Evolutionary conservation across 257 asterid genomes (phyloP).

Genomic region (Solanum chaucha): DNA sequence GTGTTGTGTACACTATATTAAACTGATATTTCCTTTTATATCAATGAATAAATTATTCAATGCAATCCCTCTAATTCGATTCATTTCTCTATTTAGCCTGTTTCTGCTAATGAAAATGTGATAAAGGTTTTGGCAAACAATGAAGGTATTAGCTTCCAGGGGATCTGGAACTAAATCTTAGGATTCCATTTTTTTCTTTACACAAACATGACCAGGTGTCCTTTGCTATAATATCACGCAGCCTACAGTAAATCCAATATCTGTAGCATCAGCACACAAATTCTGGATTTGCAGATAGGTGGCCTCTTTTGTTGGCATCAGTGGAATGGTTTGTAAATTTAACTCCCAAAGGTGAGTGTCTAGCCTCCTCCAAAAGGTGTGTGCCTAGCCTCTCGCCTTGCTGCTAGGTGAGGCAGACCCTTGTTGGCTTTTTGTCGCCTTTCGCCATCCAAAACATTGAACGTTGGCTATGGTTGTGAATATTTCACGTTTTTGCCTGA

Average conservation of each 20-base stretch:
- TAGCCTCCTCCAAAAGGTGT: neutral
- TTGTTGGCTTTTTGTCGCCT: no score
- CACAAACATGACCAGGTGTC: neutral
- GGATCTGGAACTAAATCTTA: constrained; percentile 33
- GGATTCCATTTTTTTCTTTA: neutral
- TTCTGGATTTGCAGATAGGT: constrained; percentile 52
- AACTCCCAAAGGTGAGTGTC: neutral
- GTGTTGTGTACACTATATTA: neutral
- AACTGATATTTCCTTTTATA: constrained; percentile 7
- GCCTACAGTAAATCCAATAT: constrained; percentile 49
- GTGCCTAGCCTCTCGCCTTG: no score
- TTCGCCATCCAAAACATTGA: no score
- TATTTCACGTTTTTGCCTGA: neutral
- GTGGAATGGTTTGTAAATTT: constrained; percentile 44
- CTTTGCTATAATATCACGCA: constrained; percentile 16
- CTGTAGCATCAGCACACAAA: constrained; percentile 24
- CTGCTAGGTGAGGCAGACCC: no score
- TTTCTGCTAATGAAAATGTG: constrained; percentile 70
- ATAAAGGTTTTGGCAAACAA: constrained; percentile 24
- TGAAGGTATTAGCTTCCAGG: constrained; percentile 82
- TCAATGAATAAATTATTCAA: constrained; percentile 6
- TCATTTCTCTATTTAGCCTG: constrained; percentile 61
- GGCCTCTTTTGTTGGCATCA: constrained; percentile 51
- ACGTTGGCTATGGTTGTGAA: no score
- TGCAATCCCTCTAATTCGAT: constrained; percentile 91